Conservation (phyloP, 495 filamentous ascomycete genomes). For the Penicillium chermesinum region DNA sequence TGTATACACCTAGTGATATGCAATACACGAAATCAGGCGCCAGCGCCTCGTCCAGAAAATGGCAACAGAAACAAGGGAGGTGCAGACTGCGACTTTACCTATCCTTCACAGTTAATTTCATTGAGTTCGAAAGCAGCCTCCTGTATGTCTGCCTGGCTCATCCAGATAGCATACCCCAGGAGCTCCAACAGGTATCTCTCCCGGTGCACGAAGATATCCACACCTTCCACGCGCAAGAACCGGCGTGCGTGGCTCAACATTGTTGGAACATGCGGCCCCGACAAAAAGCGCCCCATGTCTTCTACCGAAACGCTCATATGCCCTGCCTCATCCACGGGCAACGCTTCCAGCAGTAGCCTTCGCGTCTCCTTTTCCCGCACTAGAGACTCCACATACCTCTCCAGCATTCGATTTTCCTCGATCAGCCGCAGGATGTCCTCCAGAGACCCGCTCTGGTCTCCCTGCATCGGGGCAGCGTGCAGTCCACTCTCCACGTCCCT, state of each 20-base stretch:
- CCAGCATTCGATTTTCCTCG: constrained; percentile 32
- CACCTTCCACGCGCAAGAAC: constrained; percentile 27
- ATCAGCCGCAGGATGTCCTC: constrained; percentile 33
- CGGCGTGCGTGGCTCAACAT: constrained; percentile 23
- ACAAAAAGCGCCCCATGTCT: constrained; percentile 11
- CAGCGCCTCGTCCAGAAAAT: no score
- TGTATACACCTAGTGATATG: no score
- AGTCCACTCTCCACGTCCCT: not conserved
- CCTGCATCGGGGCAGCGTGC: constrained; percentile 4
- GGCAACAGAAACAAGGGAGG: no score
- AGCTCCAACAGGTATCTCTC: constrained; percentile 43
- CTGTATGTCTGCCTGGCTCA: no score
- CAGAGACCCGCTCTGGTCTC: constrained; percentile 21
- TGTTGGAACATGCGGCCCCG: not conserved
- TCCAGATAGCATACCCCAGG: constrained; percentile 34
- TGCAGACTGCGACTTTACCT: no score
- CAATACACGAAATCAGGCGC: no score
- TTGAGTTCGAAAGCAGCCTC: no score
- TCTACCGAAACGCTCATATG: constrained; percentile 8
- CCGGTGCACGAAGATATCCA: constrained; percentile 30
- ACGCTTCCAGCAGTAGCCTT: constrained; percentile 2
- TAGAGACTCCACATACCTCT: constrained; percentile 32
- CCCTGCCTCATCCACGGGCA: not conserved
- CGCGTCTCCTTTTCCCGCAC: constrained; percentile 20
- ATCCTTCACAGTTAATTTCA: no score